These are phyloP conservation scores for Ogataea ganodermae DNA, from an alignment of 805 yeast genomes.

Conservation along the genomic window DNA sequence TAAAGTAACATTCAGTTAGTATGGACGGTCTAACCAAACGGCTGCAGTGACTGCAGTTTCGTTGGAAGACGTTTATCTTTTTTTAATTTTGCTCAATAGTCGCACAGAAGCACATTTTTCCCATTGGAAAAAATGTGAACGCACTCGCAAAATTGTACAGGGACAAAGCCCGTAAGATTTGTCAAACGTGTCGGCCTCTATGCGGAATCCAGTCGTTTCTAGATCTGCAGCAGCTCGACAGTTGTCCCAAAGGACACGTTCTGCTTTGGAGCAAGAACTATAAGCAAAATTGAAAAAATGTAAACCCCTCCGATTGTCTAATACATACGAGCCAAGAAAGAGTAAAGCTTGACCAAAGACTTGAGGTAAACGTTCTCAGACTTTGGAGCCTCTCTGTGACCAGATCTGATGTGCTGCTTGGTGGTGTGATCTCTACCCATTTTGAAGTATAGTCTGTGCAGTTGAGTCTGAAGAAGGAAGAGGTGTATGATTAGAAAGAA, in stretches of 20 bases:
- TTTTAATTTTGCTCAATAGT: conserved; percentile 50
- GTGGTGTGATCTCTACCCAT: conserved; percentile 98
- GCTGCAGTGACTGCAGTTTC: neutral
- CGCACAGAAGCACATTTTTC: conserved; percentile 33
- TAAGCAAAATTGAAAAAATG: conserved; percentile 28
- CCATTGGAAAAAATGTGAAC: conserved; percentile 7
- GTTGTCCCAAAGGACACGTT: conserved; percentile 1
- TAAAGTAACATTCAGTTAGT: conserved; percentile 37
- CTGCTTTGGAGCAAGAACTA: conserved; percentile 8
- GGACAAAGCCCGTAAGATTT: neutral
- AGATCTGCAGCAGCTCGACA: neutral
- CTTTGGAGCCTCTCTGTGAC: conserved; percentile 99
- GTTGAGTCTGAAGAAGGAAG: neutral
- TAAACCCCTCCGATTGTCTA: conserved; percentile 6
- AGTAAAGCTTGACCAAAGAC: conserved; percentile 95
- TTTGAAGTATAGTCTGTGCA: conserved; percentile 29
- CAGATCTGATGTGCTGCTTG: conserved; percentile 93
- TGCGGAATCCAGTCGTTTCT: conserved; percentile 5
- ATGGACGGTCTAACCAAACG: conserved; percentile 8
- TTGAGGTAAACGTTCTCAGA: conserved; percentile 99
- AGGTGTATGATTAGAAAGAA: neutral
- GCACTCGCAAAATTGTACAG: conserved; percentile 35
- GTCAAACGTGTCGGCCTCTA: neutral
- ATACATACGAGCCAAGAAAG: conserved; percentile 98
- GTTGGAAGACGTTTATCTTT: conserved; percentile 5